Percentiles rank a stretch among this genome's conserved stretches.
Conservation (phyloP, 805 yeast genomes). For the Pichia scutulata region DNA sequence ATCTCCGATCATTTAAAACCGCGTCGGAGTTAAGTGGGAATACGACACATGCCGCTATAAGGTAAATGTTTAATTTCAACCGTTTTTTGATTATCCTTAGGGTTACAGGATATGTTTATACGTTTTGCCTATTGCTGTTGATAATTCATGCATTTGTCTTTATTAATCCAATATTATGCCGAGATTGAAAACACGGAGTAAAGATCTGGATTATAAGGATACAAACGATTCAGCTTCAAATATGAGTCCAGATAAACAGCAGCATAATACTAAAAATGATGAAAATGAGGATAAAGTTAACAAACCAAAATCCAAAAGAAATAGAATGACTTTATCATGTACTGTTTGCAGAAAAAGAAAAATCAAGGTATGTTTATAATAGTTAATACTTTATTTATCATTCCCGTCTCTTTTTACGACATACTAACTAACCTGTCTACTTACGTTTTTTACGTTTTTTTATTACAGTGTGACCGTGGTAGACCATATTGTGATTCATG, state of each 20-base stretch:
- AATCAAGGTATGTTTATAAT: conserved; percentile 33
- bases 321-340: conserved; percentile 39
- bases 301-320: conserved; percentile 28
- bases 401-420: too few species aligned
- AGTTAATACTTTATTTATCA: too few species aligned
- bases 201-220: background rate
- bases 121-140: too few species aligned
- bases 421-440: conserved; percentile 22
- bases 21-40: too few species aligned
- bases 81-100: too few species aligned
- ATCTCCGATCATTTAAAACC: too few species aligned
- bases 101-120: too few species aligned
- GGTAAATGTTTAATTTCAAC: too few species aligned
- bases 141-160: background rate
- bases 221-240: background rate
- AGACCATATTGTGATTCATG: conserved; percentile 30
- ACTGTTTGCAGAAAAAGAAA: conserved; percentile 40
- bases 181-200: background rate
- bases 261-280: background rate
- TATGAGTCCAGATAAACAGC: background rate
- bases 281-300: background rate
- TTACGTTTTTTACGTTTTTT: conserved; percentile 10
- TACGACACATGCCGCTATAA: too few species aligned
- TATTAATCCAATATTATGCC: background rate
- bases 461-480: conserved; percentile 28